A percentile compares a stretch with the other conserved stretches of the same genome.
Conservation (phyloP, 2,329 filamentous ascomycete genomes). For the Cladobotryum protrusum region DNA sequence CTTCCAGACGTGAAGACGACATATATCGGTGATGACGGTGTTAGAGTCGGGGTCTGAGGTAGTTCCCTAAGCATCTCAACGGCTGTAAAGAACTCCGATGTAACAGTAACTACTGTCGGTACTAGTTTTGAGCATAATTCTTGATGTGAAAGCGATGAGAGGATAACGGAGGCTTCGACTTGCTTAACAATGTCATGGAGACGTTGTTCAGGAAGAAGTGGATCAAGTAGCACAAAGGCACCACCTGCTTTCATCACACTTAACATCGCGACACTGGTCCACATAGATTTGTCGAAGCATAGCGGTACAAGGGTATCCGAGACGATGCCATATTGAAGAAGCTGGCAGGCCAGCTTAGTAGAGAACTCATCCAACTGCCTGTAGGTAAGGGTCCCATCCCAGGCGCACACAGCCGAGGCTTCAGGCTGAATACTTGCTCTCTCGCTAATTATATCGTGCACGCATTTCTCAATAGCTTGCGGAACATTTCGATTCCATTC, state of each 20-base stretch:
- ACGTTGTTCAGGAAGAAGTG: too few species aligned
- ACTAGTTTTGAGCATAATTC: too few species aligned
- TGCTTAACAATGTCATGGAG: too few species aligned
- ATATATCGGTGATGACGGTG: conserved; percentile 10
- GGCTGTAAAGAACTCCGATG: too few species aligned
- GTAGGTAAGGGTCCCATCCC: conserved; percentile 19
- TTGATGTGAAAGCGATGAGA: too few species aligned
- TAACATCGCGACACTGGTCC: conserved; percentile 13
- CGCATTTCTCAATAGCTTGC: background rate
- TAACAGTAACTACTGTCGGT: too few species aligned
- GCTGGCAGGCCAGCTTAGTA: background rate
- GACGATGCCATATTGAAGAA: conserved; percentile 16
- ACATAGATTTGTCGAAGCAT: conserved; percentile 14
- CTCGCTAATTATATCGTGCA: background rate
- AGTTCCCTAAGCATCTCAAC: too few species aligned
- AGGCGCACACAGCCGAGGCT: conserved; percentile 15
- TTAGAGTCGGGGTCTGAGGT: background rate
- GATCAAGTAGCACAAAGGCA: too few species aligned
- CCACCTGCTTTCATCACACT: conserved; percentile 5
- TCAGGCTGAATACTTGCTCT: background rate
- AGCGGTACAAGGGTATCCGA: conserved; percentile 16
- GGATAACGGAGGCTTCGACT: too few species aligned
- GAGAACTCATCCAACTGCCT: conserved; percentile 12
- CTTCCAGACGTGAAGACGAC: conserved; percentile 47
- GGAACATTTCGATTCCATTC: too few species aligned